phyloP scores from a whole-genome alignment of 2,329 filamentous ascomycete genomes.

The Alternaria arborescens region DNA sequence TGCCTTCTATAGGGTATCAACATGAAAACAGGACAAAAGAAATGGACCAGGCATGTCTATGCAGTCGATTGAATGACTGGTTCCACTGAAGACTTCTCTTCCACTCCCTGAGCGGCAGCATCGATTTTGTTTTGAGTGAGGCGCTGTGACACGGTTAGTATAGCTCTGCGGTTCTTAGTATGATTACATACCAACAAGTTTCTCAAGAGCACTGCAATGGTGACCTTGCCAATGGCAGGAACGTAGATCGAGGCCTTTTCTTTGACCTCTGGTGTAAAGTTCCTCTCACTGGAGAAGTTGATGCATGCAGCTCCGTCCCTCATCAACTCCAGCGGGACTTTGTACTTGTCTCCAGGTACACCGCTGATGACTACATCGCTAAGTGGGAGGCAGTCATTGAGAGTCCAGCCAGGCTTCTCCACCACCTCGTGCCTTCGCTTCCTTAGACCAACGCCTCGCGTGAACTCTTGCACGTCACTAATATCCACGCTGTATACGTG shows the following conservation, averaged over 20 bases:
- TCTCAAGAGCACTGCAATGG: constrained; percentile 87
- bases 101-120: constrained; percentile 35
- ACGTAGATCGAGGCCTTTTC: constrained; percentile 97
- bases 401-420: constrained; percentile 79
- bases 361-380: constrained; percentile 96
- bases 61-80: constrained; percentile 22
- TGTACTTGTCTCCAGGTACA: constrained; percentile 87
- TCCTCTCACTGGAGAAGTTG: constrained; percentile 96
- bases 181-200: constrained; percentile 78
- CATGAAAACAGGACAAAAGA: constrained; percentile 3
- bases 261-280: constrained; percentile 90
- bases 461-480: constrained; percentile 90
- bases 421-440: constrained; percentile 86
- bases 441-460: constrained; percentile 84
- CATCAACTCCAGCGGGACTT: constrained; percentile 84
- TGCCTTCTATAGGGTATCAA: constrained; percentile 43
- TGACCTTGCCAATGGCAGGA: constrained; percentile 96
- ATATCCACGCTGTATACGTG: constrained; percentile 95
- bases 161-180: not conserved
- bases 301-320: constrained; percentile 96
- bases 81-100: constrained; percentile 31
- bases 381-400: constrained; percentile 82
- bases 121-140: constrained; percentile 56
- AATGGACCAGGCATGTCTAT: not conserved
- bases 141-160: constrained; percentile 44